Evolutionary conservation across 1,139 yeast species (phyloP), one percentile per base, ranked within the genome.

Genomic region (Suhomyces guaymorum): DNA sequence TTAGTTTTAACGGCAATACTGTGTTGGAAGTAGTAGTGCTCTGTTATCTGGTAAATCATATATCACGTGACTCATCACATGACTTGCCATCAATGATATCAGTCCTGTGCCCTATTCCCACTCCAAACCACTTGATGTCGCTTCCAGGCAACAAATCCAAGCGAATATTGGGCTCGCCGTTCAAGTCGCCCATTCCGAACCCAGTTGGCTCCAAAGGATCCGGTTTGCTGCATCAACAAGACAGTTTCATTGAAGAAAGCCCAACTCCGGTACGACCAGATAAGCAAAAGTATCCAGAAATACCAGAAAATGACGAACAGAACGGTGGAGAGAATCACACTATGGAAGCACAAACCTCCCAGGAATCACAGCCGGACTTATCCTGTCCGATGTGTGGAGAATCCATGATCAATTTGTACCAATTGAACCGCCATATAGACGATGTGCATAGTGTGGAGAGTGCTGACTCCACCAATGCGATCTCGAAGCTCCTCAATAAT

Each of bases 321-420:
- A n/a, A n/a, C n/a, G n/a, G n/a, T n/a, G n/a, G n/a, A n/a, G n/a
- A n/a, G n/a, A n/a, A n/a, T n/a, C n/a, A n/a, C n/a, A n/a, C n/a
- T n/a, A n/a, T n/a, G n/a, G n/a, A n/a, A n/a, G n/a, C n/a, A n/a
- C n/a, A n/a, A n/a, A n/a, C n/a, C n/a, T n/a, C n/a, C n/a, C n/a
- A n/a, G n/a, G n/a, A n/a, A n/a, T n/a, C n/a, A n/a, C n/a, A n/a
- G n/a, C n/a, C n/a, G n/a, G 28, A 32, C 5, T 20, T 41, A 20
- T 19, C 32, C 15, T 87, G 96, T 50, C 96, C 96, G 1, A 81
- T 86, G 3, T 87, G 96, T 54, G 57, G 65, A 15, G 85, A 79
- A 43, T 42, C 62, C 1, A 80, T 83, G 83, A 59, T 75, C 6
- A 70, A 75, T 9, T 59, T 85, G 28, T 45, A 54, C 13, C 83